These are phyloP conservation scores for Rhipidocladum racemiflorum DNA, from an alignment of 176 grass and related monocot species.

Conservation along the genomic window DNA sequence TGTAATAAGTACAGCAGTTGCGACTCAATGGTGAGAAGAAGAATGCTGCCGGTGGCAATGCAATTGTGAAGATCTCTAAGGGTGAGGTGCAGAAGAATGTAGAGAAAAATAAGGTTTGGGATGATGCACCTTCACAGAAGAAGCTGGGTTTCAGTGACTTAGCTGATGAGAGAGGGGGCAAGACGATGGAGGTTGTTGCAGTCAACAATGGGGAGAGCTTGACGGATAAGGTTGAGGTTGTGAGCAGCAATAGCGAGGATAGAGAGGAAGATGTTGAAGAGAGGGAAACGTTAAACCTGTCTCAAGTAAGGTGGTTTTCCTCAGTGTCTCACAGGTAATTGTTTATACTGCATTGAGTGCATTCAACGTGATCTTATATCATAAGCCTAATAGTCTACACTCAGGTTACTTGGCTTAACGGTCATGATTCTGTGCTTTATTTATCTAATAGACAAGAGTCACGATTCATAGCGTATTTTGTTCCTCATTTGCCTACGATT, in stretches of 20 bases:
- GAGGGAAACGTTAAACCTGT: slow-evolving; percentile 16
- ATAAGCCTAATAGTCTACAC: not conserved
- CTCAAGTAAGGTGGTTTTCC: slow-evolving; percentile 43
- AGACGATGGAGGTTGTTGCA: slow-evolving; percentile 6
- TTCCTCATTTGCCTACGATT: not conserved
- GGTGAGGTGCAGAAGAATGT: slow-evolving; percentile 31
- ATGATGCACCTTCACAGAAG: slow-evolving; percentile 42
- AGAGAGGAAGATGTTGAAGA: slow-evolving; percentile 28
- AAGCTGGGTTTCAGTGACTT: slow-evolving; percentile 34
- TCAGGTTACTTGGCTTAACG: not conserved
- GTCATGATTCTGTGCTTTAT: not conserved
- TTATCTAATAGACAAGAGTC: not conserved
- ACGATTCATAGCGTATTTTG: not conserved
- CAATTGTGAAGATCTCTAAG: not conserved
- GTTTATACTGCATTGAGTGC: not conserved
- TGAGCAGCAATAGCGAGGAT: slow-evolving; percentile 35
- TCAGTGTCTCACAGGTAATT: slow-evolving; percentile 49
- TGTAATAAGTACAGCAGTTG: slow-evolving; percentile 50
- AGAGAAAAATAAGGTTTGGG: slow-evolving; percentile 55
- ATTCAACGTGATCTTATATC: not conserved
- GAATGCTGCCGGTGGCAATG: slow-evolving; percentile 16
- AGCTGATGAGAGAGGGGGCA: slow-evolving; percentile 45
- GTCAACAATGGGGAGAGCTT: slow-evolving; percentile 43
- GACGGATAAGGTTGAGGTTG: slow-evolving; percentile 44
- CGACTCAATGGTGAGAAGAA: slow-evolving; percentile 36